Evolutionary conservation across 305 asterid species (phyloP).

Genomic region (Fraxinus xanthoxyloides): DNA sequence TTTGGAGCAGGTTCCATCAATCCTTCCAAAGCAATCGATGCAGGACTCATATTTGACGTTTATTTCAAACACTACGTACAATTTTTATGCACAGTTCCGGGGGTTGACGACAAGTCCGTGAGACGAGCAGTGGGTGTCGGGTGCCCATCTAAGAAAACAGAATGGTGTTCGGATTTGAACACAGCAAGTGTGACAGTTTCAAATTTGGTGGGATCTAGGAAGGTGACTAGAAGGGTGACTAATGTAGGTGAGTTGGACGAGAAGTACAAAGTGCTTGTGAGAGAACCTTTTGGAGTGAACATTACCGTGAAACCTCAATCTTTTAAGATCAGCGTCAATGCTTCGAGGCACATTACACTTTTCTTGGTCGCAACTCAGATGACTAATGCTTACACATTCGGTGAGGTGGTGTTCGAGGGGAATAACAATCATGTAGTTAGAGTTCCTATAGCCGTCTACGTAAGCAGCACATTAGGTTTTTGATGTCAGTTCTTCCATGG

Average conservation of each 20-base stretch:
- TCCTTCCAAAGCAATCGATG: conserved; percentile 56
- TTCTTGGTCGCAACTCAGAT: conserved; percentile 40
- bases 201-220: conserved; percentile 51
- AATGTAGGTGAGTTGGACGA: conserved; percentile 46
- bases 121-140: conserved; percentile 47
- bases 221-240: conserved; percentile 43
- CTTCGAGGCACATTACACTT: conserved; percentile 39
- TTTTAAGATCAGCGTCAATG: conserved; percentile 39
- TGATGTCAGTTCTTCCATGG: conserved; percentile 6
- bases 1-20: conserved; percentile 55
- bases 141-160: conserved; percentile 33
- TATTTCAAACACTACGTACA: conserved; percentile 39
- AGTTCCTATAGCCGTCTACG: conserved; percentile 49
- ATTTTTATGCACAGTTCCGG: conserved; percentile 61
- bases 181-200: conserved; percentile 55
- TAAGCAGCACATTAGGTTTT: conserved; percentile 35
- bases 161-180: conserved; percentile 63
- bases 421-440: conserved; percentile 44
- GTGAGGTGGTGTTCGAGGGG: conserved; percentile 49
- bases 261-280: conserved; percentile 42
- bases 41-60: conserved; percentile 50
- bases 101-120: conserved; percentile 47
- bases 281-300: conserved; percentile 51
- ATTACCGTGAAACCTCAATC: conserved; percentile 34
- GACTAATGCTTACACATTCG: conserved; percentile 45